Evolutionary conservation across 352 stramenopile species (phyloP).

Genomic region (Globisporangium abappressorium): DNA sequence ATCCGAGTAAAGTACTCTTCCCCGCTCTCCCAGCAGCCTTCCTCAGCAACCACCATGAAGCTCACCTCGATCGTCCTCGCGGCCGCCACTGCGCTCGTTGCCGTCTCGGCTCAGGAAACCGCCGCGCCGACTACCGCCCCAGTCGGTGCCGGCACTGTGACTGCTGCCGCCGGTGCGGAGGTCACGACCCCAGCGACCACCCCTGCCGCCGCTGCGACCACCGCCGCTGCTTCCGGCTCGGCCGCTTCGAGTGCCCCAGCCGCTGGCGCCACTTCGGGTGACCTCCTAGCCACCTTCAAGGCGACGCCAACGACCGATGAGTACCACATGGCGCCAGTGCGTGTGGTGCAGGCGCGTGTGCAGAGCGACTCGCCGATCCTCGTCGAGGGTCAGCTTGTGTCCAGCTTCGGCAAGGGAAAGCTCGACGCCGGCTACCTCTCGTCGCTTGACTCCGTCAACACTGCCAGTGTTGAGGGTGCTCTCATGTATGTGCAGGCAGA

Average conservation of each 20-base stretch:
- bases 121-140: background rate
- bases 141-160: slow-evolving; percentile 2
- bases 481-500: slow-evolving; percentile 84
- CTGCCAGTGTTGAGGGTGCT: slow-evolving; percentile 60
- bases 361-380: slow-evolving; percentile 65
- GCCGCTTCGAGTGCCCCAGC: background rate
- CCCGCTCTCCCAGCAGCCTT: background rate
- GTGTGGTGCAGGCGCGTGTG: slow-evolving; percentile 63
- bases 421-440: slow-evolving; percentile 58
- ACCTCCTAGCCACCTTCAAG: slow-evolving; percentile 9
- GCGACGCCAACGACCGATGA: background rate
- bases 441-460: slow-evolving; percentile 69
- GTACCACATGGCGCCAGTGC: slow-evolving; percentile 61
- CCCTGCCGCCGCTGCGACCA: background rate
- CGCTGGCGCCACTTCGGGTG: background rate
- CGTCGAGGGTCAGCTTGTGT: slow-evolving; percentile 57
- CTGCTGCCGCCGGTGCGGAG: background rate
- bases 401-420: slow-evolving; percentile 49
- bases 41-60: slow-evolving; percentile 24
- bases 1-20: slow-evolving; percentile 24
- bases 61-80: slow-evolving; percentile 22
- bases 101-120: slow-evolving; percentile 2
- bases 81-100: slow-evolving; percentile 11
- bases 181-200: background rate
- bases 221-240: background rate